Evolutionary conservation across 2,329 filamentous ascomycete species (phyloP).

Genomic region (Colletotrichum truncatum): DNA sequence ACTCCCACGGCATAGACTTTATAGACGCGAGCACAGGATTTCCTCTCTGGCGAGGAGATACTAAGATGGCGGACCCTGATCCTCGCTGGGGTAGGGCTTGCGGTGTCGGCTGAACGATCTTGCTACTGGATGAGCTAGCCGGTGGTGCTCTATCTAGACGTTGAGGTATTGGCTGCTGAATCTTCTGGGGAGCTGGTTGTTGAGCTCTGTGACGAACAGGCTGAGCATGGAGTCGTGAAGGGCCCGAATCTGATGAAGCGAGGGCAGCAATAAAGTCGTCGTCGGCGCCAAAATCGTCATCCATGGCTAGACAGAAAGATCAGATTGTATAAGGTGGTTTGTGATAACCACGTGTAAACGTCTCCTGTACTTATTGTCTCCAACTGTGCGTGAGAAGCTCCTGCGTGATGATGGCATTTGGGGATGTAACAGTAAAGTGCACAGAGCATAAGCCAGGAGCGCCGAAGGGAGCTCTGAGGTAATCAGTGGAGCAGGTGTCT

Average conservation of each 20-base stretch:
- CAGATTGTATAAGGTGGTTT: too few relatives aligned
- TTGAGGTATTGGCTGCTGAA: conserved; percentile 62
- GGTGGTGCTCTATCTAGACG: conserved; percentile 61
- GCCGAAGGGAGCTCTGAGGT: background rate
- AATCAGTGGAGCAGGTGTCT: too few relatives aligned
- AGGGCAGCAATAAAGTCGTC: conserved; percentile 65
- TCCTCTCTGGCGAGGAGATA: conserved; percentile 92
- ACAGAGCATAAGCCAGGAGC: too few relatives aligned
- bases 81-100: conserved; percentile 77
- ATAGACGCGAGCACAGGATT: conserved; percentile 91
- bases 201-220: conserved; percentile 40
- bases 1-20: conserved; percentile 90
- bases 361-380: too few relatives aligned
- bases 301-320: conserved; percentile 40
- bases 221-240: conserved; percentile 32
- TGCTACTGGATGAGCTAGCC: conserved; percentile 50
- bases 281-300: conserved; percentile 67
- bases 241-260: conserved; percentile 54
- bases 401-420: too few relatives aligned
- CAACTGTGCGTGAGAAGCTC: too few relatives aligned
- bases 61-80: conserved; percentile 81
- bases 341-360: too few relatives aligned
- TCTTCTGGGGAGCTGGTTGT: conserved; percentile 46
- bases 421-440: too few relatives aligned
- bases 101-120: conserved; percentile 86